Base-by-base conservation (phyloP, 371 early-diverging fungal species). In the Synchytrium microbalum region DNA sequence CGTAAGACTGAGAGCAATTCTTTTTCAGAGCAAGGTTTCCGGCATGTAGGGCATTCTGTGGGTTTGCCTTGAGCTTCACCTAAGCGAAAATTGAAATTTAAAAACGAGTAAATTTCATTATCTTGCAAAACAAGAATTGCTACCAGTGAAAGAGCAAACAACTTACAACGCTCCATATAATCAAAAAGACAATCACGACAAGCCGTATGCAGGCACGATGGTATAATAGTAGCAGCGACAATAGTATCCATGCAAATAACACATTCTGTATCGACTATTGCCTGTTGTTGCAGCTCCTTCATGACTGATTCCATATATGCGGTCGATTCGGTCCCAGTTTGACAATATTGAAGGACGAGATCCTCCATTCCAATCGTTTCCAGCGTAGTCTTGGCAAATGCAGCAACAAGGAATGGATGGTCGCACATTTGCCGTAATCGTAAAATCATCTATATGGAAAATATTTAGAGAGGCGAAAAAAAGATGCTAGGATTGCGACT, bases 161-260 rank as follows among this genome's bases (percentile, higher is more conserved):
- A n/a, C 64, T 87, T 84, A 38, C 71, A 71, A 60, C 70, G 72
- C 80, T 85, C 67, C 24, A 86, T 72, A 57, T 77, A 84, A 5
- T 79, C 82, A 63, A 79, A 67, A 0, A 87, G 76, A 61, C 88
- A 88, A 0, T 74, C 73, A 14, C 79, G 70, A 68, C 88, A 89
- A 3, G 78, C 77, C 53, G 83, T 71, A 68, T 89, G 88, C 79
- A 84, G 74, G 65, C 88, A 88, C 0, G 86, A 84, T 67, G 85
- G 69, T 10, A 38, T 19, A 14, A 84, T 59, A 23, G 83, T 77
- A 31, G 79, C 79, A 1, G 72, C 72, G 2, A 77, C 82, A 30
- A 78, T 75, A 13, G 75, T 66, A 29, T 88, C 82, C 38, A 79
- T 74, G 54, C 85, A 85, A 3, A 82, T 69, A 10, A 79, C 46